Conservation (phyloP, 108 stramenopile genomes). For the Conticribra guillardii region DNA sequence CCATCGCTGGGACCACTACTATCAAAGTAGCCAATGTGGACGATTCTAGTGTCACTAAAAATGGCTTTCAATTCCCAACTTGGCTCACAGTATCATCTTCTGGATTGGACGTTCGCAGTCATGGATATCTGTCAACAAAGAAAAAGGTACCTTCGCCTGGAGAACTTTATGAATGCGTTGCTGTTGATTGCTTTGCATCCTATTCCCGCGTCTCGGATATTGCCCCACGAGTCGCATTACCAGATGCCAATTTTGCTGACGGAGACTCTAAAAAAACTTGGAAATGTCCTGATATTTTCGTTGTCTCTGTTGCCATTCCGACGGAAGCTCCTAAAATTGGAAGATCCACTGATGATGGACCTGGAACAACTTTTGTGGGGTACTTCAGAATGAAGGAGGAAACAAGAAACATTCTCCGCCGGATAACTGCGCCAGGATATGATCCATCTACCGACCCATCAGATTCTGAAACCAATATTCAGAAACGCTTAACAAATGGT, state of each 20-base stretch:
- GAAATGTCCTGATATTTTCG: slow-evolving; percentile 79
- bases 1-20: slow-evolving; percentile 67
- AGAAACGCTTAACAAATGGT: slow-evolving; percentile 72
- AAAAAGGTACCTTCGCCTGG: slow-evolving; percentile 77
- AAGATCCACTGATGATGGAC: slow-evolving; percentile 60
- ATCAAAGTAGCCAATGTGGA: slow-evolving; percentile 58
- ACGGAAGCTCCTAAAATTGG: slow-evolving; percentile 82
- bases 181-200: slow-evolving; percentile 79
- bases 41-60: slow-evolving; percentile 58
- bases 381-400: slow-evolving; percentile 81
- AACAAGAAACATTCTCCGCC: slow-evolving; percentile 76
- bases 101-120: slow-evolving; percentile 62
- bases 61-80: slow-evolving; percentile 63
- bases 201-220: slow-evolving; percentile 63
- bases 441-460: slow-evolving; percentile 56
- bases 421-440: slow-evolving; percentile 76
- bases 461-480: slow-evolving; percentile 45
- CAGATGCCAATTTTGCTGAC: slow-evolving; percentile 51
- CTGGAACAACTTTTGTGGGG: slow-evolving; percentile 70
- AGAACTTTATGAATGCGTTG: slow-evolving; percentile 69
- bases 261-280: slow-evolving; percentile 57
- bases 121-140: slow-evolving; percentile 75
- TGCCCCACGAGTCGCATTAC: slow-evolving; percentile 68
- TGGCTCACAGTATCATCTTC: slow-evolving; percentile 57
- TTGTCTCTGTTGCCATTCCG: slow-evolving; percentile 71